A percentile compares a stretch with the other conserved stretches of the same genome.
These are phyloP conservation scores for Xylaria curta DNA, from an alignment of 495 filamentous ascomycete genomes.

Conservation along the genomic window DNA sequence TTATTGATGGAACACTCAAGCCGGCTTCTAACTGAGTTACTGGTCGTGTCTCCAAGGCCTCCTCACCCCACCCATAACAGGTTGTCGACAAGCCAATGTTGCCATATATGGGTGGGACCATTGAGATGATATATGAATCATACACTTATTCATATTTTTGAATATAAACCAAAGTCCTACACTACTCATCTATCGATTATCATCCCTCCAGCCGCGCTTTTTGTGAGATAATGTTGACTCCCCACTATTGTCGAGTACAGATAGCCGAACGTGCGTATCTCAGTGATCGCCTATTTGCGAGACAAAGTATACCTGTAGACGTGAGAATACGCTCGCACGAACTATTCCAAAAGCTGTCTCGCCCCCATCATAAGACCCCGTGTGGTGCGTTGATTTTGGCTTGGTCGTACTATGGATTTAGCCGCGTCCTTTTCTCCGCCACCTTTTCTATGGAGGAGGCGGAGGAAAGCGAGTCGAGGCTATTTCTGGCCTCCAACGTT, in stretches of 20 bases:
- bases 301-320: background rate
- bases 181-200: background rate
- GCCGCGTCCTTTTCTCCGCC: constrained; percentile 28
- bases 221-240: background rate
- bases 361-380: background rate
- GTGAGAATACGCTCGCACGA: background rate
- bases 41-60: background rate
- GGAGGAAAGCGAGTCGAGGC: constrained; percentile 11
- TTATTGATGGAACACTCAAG: background rate
- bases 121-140: background rate
- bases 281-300: background rate
- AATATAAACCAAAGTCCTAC: background rate
- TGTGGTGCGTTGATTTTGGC: background rate
- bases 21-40: background rate
- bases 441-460: constrained; percentile 28
- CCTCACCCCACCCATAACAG: background rate
- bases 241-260: background rate
- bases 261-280: background rate
- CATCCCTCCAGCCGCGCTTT: background rate
- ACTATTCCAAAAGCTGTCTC: background rate
- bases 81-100: background rate
- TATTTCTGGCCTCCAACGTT: constrained; percentile 1
- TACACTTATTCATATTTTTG: background rate
- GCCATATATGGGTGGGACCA: background rate
- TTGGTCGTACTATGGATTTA: constrained; percentile 29